A percentile compares a stretch with the other conserved stretches of the same genome.
phyloP scores from a whole-genome alignment of 108 stramenopile genomes.

The Skeletonema marinoi region DNA sequence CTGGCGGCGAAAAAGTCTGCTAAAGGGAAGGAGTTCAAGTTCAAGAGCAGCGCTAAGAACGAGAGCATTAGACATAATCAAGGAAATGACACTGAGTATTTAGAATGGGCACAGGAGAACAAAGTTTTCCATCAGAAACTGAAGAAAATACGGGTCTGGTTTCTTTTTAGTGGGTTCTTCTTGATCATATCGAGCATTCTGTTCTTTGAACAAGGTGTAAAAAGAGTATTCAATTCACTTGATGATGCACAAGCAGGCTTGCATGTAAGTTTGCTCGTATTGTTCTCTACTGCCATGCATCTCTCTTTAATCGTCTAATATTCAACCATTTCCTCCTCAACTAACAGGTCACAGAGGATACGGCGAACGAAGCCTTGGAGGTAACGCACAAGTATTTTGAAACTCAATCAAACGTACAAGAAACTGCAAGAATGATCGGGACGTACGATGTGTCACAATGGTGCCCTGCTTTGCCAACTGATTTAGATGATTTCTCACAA shows the following conservation, averaged over 20 bases:
- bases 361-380: background rate
- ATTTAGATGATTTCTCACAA: conserved; percentile 3
- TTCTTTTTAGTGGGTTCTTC: conserved; percentile 19
- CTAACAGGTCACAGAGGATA: conserved; percentile 9
- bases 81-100: conserved; percentile 14
- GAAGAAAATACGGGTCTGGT: conserved; percentile 20
- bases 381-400: conserved; percentile 19
- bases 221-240: conserved; percentile 24
- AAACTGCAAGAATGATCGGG: conserved; percentile 22
- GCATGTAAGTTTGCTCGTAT: conserved; percentile 4
- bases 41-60: background rate
- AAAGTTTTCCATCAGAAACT: conserved; percentile 20
- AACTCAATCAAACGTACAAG: conserved; percentile 29
- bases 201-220: conserved; percentile 31
- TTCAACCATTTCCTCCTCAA: background rate
- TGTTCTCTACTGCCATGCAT: background rate
- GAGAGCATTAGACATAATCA: background rate
- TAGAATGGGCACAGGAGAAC: conserved; percentile 11
- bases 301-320: background rate
- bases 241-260: conserved; percentile 28
- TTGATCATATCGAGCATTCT: conserved; percentile 30
- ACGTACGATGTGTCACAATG: conserved; percentile 19
- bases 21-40: background rate
- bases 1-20: conserved; percentile 2
- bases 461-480: conserved; percentile 12